Conservation (phyloP, 768 basidiomycete genomes). For the Trametes coccinea region DNA sequence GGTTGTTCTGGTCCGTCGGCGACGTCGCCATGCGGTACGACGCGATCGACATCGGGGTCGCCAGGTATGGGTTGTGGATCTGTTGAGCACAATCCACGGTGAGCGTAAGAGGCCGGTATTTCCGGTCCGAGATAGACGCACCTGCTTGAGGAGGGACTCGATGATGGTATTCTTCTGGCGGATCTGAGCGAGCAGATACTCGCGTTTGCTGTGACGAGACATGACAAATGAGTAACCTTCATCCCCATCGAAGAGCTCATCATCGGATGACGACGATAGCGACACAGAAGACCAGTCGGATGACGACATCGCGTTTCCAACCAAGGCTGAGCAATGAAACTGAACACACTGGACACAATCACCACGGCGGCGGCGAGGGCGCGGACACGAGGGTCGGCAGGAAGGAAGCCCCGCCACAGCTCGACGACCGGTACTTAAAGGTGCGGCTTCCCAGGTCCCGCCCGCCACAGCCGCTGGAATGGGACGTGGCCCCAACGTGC, state of each 20-base stretch:
- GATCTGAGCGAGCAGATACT: slow-evolving; percentile 83
- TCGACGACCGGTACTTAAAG: slow-evolving; percentile 11
- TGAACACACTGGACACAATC: not conserved
- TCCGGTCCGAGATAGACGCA: slow-evolving; percentile 28
- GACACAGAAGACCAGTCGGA: slow-evolving; percentile 8
- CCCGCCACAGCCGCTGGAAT: slow-evolving; percentile 10
- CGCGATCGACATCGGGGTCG: slow-evolving; percentile 76
- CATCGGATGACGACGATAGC: slow-evolving; percentile 1
- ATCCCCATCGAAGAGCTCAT: slow-evolving; percentile 21
- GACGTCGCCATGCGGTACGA: slow-evolving; percentile 79
- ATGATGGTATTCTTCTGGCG: slow-evolving; percentile 88
- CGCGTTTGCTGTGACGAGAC: slow-evolving; percentile 66
- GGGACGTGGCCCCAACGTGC: not conserved
- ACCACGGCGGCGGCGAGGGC: not conserved
- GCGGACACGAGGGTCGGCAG: slow-evolving; percentile 3
- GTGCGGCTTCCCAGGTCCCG: slow-evolving; percentile 1
- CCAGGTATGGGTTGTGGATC: slow-evolving; percentile 80
- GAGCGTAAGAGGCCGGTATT: not conserved
- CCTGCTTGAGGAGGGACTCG: slow-evolving; percentile 82
- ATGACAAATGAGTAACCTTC: slow-evolving; percentile 26
- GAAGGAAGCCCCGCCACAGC: slow-evolving; percentile 3
- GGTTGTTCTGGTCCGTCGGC: slow-evolving; percentile 68
- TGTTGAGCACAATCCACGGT: slow-evolving; percentile 29
- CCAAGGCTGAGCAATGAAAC: not conserved
- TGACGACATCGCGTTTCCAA: not conserved